Evolutionary conservation across 306 rosid genomes (phyloP), one percentile per base, ranked within the genome.

Genomic region (Mucuna pruriens): DNA sequence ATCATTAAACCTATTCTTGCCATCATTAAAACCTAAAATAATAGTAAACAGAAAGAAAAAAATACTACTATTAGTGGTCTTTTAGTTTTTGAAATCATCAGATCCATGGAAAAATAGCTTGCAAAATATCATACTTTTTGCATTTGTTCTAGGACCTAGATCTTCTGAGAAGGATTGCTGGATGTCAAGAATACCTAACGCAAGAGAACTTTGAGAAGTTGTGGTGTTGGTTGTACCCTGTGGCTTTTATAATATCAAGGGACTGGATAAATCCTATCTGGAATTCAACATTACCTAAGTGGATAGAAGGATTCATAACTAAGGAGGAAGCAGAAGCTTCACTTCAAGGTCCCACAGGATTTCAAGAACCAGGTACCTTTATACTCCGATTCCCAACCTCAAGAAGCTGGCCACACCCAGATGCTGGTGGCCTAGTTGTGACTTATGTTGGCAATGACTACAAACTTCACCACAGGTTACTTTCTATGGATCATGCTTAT

Each of bases 361-460:
- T 92, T 76, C 97, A 95, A 82, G 96, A 90, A 77, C 96, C 97
- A 0, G 99, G 99, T 74, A 93, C 98, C 8, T 95, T 95, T 90
- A 69, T 93, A 70, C 95, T 95, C 31, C 86, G 99, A 40, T 95
- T 95, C 78, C 99, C 99, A 10, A 93, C 96, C 71, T 95, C 99
- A 16, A 83, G 99, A 86, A 95, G 94, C 80, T 95, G 99, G 99
- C 99, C 99, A 55, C 99, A 95, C 74, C 99, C 99, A 4, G 99
- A 95, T 88, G 97, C 99, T 3, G 99, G 97, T 67, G 83, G 87
- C 90, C 78, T 95, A 81, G 85, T 90, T 79, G 98, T 91, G 75
- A 88, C 98, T 49, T 93, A 95, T 52, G 86, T 95, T 36, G 92
- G 94, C 82, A 84, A 63, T 61, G 94, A 93, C 65, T 83, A 85